These are phyloP conservation scores for Limonium bicolor DNA, from an alignment of 148 eudicot species.

Conservation along the genomic window DNA sequence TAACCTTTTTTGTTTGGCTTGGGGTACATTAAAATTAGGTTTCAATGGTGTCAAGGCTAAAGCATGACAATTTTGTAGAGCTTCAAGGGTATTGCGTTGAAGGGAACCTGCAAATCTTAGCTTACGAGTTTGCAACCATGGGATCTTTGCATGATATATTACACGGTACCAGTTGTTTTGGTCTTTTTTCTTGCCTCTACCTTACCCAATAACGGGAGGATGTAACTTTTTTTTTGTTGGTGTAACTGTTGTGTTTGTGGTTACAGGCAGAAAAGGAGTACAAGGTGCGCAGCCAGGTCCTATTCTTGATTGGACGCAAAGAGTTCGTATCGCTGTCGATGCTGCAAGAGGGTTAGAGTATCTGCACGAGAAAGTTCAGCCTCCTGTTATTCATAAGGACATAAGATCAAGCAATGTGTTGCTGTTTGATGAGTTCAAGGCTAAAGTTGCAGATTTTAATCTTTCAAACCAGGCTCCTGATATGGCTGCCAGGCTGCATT, in stretches of 20 bases:
- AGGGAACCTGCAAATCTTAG: slow-evolving; percentile 40
- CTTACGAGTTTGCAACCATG: slow-evolving; percentile 60
- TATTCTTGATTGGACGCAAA: slow-evolving; percentile 43
- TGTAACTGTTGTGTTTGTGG: neutral
- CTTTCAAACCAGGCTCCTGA: slow-evolving; percentile 51
- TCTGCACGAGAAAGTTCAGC: slow-evolving; percentile 68
- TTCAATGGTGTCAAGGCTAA: slow-evolving; percentile 55
- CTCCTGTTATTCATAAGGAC: slow-evolving; percentile 61
- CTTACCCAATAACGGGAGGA: too few species aligned
- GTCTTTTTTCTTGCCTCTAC: too few species aligned
- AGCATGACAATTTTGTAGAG: slow-evolving; percentile 54
- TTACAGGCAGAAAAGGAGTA: slow-evolving; percentile 59
- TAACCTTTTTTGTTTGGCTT: neutral
- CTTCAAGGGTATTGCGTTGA: slow-evolving; percentile 55
- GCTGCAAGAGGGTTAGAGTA: slow-evolving; percentile 71
- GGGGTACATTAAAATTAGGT: slow-evolving; percentile 20
- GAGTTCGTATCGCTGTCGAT: slow-evolving; percentile 56
- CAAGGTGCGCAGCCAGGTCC: slow-evolving; percentile 78
- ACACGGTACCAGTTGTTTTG: slow-evolving; percentile 32
- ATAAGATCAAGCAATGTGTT: slow-evolving; percentile 70
- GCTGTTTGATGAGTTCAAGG: slow-evolving; percentile 39
- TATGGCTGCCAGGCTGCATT: slow-evolving; percentile 68
- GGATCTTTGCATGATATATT: slow-evolving; percentile 76
- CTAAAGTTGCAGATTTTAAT: slow-evolving; percentile 68
- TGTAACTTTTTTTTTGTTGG: neutral